phyloP scores from a whole-genome alignment of 495 filamentous ascomycete species.

The Tricharina praecox region DNA sequence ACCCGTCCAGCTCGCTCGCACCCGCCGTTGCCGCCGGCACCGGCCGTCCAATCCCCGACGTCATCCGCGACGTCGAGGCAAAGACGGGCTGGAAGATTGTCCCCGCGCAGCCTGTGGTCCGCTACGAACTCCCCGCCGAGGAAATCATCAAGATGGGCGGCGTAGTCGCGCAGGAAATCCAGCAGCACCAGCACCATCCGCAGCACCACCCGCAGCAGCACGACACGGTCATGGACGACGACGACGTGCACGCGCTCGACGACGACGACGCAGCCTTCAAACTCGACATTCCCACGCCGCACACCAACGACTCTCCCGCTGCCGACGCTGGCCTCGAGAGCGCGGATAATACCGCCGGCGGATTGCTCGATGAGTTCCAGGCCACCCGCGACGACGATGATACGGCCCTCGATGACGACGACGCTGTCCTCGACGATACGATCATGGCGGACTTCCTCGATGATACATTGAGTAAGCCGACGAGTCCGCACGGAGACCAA shows the following conservation, averaged over 20 bases:
- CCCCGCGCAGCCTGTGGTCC: constrained; percentile 12
- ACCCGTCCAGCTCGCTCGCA: constrained; percentile 3
- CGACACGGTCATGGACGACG: constrained; percentile 12
- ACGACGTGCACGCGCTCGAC: neutral
- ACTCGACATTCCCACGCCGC: neutral
- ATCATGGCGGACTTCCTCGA: constrained; percentile 23
- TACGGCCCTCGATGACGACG: neutral
- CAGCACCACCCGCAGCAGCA: constrained; percentile 3
- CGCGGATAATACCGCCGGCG: no score
- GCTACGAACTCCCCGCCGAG: constrained; percentile 16
- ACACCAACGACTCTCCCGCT: neutral
- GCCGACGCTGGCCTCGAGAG: no score
- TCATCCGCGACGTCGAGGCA: constrained; percentile 15
- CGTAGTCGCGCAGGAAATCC: constrained; percentile 15
- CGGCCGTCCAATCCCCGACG: constrained; percentile 46
- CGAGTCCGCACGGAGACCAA: no score
- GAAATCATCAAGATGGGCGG: constrained; percentile 22
- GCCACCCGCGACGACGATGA: neutral
- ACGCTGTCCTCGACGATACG: constrained; percentile 10
- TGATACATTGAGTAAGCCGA: neutral
- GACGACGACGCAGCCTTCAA: constrained; percentile 1
- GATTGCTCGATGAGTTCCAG: neutral
- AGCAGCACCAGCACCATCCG: no score
- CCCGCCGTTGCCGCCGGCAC: constrained; percentile 81
- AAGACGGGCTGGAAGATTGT: constrained; percentile 19